Evolutionary conservation across 805 yeast species (phyloP).

Genomic region (Sugiyamaella mastotermitis): DNA sequence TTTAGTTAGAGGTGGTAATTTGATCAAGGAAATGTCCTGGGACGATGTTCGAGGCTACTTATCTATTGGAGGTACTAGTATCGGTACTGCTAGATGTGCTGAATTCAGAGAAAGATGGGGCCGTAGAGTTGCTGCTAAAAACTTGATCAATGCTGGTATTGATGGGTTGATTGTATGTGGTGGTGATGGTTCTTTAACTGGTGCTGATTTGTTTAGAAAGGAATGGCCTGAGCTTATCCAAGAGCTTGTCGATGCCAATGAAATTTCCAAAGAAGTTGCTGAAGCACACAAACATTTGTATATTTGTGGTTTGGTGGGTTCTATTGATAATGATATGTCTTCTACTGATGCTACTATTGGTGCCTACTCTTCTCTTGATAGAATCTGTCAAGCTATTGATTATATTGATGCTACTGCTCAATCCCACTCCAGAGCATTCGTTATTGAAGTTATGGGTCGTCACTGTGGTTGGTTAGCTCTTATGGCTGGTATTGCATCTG

Average conservation of each 20-base stretch:
- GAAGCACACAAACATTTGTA: conserved; percentile 65
- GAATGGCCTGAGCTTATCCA: conserved; percentile 90
- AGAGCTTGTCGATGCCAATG: conserved; percentile 56
- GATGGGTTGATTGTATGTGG: conserved; percentile 96
- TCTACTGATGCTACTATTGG: conserved; percentile 96
- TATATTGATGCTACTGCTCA: conserved; percentile 97
- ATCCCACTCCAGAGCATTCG: conserved; percentile 96
- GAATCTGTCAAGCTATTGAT: conserved; percentile 92
- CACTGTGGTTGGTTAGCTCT: conserved; percentile 99
- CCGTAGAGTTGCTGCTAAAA: conserved; percentile 73
- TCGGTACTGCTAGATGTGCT: conserved; percentile 92
- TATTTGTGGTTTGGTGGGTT: conserved; percentile 92
- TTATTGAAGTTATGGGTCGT: conserved; percentile 98
- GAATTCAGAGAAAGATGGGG: conserved; percentile 84
- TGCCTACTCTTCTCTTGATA: conserved; percentile 85
- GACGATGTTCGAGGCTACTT: conserved; percentile 93
- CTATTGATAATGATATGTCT: conserved; percentile 98
- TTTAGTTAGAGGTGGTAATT: conserved; percentile 76
- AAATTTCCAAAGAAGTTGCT: conserved; percentile 53
- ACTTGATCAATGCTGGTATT: conserved; percentile 80
- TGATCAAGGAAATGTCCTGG: conserved; percentile 78
- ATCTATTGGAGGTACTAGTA: conserved; percentile 87
- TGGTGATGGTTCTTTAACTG: conserved; percentile 97
- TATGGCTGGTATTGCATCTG: conserved; percentile 95
- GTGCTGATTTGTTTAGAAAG: conserved; percentile 88